Evolutionary conservation across 345 rosid genomes (phyloP), one percentile per base, ranked within the genome.

Genomic region (Brassica nigra): DNA sequence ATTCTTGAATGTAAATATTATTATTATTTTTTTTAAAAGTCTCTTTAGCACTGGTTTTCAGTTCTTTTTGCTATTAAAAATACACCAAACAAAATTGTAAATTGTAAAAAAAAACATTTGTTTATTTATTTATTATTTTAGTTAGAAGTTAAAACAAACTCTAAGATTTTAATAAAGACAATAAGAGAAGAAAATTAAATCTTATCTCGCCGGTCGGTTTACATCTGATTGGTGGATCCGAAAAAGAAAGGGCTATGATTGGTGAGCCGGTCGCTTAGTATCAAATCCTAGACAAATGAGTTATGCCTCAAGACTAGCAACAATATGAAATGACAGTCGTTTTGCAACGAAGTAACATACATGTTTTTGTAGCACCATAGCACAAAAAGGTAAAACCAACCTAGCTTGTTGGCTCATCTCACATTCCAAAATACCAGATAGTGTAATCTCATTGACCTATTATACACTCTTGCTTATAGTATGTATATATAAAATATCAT

Each of bases 141-240:
- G 44, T 37, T 37, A 37, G 10, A 7, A 37, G 44, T 37, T 37
- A 8, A 37, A 8, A 37, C 44, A 37, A 8, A 36, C 39, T 36
- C 39, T 7, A 36, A 34, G 7, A 34, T 34, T 4, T 34, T 34
- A 34, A 34, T 34, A 39, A 39, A 9, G 12, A 2, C 47, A 39
- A 7, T 36, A 36, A 36, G 42, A 36, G 42, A 7, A 12, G 47
- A 52, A 49, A n/a, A 15, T 15, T 39, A 10, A 39, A 9, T 54
- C 30, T 59, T 23, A 64, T 34, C 47, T 9, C 71, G 30, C 52
- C 18, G 58, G 74, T 76, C 59, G 70, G 72, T 65, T 3, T 39
- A 61, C 49, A 36, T 71, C 66, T 64, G 58, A 64, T 55, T 1
- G 8, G 72, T 55, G 76, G 76, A 71, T 65, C 81, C 73, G 12